Percentiles rank a stretch among this genome's conserved stretches.
Evolutionary conservation across 169 alveolate genomes (phyloP).

Genomic region (Amoebophrya sp.): DNA sequence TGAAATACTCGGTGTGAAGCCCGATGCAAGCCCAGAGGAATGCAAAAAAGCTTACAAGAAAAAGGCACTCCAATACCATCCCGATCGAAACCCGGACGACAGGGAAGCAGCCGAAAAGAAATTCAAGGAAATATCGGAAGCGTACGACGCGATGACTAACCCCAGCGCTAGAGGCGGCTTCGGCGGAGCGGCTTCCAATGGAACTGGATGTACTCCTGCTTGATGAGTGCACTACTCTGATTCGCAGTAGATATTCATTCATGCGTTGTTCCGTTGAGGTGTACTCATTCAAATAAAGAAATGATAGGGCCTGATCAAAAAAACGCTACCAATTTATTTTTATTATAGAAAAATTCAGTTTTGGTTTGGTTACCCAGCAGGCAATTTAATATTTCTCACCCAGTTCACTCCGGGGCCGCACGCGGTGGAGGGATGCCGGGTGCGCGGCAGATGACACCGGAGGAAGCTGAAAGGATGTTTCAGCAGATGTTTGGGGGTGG

Average conservation of each 20-base stretch:
- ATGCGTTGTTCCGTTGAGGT: background rate
- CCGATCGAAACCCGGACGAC: conserved; percentile 68
- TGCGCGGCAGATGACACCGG: background rate
- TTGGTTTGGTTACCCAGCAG: too few species aligned
- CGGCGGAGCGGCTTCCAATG: too few species aligned
- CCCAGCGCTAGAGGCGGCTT: background rate
- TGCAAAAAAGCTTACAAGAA: conserved; percentile 69
- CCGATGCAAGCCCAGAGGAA: conserved; percentile 54
- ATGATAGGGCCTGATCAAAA: background rate
- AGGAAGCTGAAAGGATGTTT: background rate
- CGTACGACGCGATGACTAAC: conserved; percentile 69
- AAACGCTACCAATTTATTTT: background rate
- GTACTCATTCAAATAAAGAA: background rate
- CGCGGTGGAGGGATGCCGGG: background rate
- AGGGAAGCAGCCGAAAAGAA: conserved; percentile 68
- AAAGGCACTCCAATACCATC: conserved; percentile 66
- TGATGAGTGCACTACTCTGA: background rate
- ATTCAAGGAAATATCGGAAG: conserved; percentile 74
- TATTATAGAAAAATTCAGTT: background rate
- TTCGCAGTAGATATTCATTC: background rate
- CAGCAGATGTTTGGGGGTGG: conserved; percentile 25
- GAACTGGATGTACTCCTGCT: background rate
- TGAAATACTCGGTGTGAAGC: conserved; percentile 49
- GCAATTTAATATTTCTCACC: too few species aligned
- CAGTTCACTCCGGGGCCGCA: background rate